phyloP scores from a whole-genome alignment of 345 rosid genomes.

The Populus ilicifolia region DNA sequence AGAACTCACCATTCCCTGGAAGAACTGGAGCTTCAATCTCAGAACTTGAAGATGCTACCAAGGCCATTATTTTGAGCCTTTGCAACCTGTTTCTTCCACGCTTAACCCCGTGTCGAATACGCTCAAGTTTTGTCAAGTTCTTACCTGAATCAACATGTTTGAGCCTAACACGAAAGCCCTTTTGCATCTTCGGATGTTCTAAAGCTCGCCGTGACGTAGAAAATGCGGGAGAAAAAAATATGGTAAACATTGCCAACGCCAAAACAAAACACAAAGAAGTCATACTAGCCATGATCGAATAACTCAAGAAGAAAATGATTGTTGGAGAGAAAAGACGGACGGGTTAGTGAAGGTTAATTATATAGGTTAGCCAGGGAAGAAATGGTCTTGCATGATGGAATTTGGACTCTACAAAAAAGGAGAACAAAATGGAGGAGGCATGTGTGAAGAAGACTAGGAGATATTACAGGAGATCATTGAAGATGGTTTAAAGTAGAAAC shows the following conservation, averaged over 20 bases:
- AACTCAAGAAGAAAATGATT: background rate
- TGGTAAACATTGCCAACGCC: background rate
- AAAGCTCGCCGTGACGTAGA: constrained; percentile 31
- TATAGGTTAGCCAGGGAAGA: background rate
- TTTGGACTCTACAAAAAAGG: background rate
- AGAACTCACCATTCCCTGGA: constrained; percentile 78
- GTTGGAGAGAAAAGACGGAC: background rate
- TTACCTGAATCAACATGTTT: constrained; percentile 64
- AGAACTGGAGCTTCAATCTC: constrained; percentile 43
- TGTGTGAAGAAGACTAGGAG: constrained; percentile 2
- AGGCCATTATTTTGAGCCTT: constrained; percentile 43
- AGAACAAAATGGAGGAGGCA: constrained; percentile 5
- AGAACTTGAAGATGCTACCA: constrained; percentile 31
- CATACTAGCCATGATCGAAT: constrained; percentile 1
- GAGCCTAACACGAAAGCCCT: constrained; percentile 50
- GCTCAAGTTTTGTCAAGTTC: constrained; percentile 72
- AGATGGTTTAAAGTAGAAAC: constrained; percentile 16
- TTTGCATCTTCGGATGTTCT: background rate
- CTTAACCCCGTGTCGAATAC: constrained; percentile 56
- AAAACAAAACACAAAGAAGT: constrained; percentile 13
- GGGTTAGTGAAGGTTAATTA: background rate
- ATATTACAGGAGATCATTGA: background rate
- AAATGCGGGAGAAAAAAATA: background rate
- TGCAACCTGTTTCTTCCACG: constrained; percentile 62
- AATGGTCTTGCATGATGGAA: background rate